These are phyloP conservation scores for Glomus cerebriforme DNA, from an alignment of 192 early-diverging fungal genomes.

Conservation along the genomic window DNA sequence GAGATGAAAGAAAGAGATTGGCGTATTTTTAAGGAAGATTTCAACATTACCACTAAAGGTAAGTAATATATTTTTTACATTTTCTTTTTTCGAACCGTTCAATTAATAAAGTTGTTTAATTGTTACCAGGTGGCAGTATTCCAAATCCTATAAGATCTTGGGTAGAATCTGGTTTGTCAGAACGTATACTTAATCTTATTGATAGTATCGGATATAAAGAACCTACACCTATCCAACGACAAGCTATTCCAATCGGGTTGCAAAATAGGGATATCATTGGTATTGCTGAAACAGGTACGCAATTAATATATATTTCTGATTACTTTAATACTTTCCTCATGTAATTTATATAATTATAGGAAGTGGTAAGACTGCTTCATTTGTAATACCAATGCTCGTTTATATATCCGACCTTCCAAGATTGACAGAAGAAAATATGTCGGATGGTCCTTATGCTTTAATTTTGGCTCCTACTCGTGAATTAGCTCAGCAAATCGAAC, in stretches of 20 bases:
- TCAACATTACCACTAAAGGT: slow-evolving; percentile 93
- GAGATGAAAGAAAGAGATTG: slow-evolving; percentile 98
- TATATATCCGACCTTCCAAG: slow-evolving; percentile 83
- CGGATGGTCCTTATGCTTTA: slow-evolving; percentile 88
- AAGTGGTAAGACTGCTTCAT: slow-evolving; percentile 95
- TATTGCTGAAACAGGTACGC: slow-evolving; percentile 80
- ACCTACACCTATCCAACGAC: slow-evolving; percentile 96
- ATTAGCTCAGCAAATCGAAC: slow-evolving; percentile 95
- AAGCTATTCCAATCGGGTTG: slow-evolving; percentile 95
- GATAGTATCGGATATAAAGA: slow-evolving; percentile 85
- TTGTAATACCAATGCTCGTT: slow-evolving; percentile 93
- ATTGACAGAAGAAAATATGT: slow-evolving; percentile 75
- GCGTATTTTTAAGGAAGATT: slow-evolving; percentile 99
- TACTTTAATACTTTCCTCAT: background rate
- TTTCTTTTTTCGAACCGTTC: background rate
- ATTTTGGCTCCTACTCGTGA: slow-evolving; percentile 97
- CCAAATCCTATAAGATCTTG: slow-evolving; percentile 90
- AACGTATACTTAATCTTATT: slow-evolving; percentile 73
- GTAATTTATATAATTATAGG: slow-evolving; percentile 41
- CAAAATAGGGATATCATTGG: slow-evolving; percentile 89
- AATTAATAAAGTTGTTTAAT: background rate
- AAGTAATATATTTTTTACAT: background rate
- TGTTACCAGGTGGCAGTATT: slow-evolving; percentile 67
- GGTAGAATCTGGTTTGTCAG: slow-evolving; percentile 78
- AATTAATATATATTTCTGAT: background rate